phyloP scores from a whole-genome alignment of 768 basidiomycete species.

The Psilocybe cubensis region DNA sequence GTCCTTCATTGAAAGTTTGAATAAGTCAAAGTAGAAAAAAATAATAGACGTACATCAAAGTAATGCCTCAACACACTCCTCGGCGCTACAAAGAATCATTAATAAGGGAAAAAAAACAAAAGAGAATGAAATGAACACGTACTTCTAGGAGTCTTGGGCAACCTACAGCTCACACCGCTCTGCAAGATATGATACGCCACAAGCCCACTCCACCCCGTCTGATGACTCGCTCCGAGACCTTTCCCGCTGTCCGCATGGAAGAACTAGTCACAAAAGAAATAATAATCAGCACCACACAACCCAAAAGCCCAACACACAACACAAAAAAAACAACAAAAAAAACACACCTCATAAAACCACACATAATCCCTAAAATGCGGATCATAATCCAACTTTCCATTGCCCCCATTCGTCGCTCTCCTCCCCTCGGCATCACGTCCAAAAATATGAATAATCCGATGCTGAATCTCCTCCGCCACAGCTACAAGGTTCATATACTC shows the following conservation, averaged over 20 bases:
- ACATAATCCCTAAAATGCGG: constrained; percentile 97
- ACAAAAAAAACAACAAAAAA: not conserved
- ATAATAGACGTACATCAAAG: constrained; percentile 76
- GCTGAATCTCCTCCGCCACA: constrained; percentile 97
- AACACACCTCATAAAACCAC: constrained; percentile 87
- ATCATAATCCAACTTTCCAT: constrained; percentile 84
- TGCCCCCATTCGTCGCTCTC: constrained; percentile 92
- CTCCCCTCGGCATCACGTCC: constrained; percentile 87
- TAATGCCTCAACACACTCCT: constrained; percentile 88
- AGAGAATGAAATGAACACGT: constrained; percentile 34
- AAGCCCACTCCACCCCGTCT: constrained; percentile 96
- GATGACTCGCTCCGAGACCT: constrained; percentile 96
- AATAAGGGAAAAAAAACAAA: not conserved
- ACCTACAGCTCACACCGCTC: constrained; percentile 83
- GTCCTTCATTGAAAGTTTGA: constrained; percentile 49
- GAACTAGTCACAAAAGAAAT: constrained; percentile 93
- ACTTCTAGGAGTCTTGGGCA: constrained; percentile 96
- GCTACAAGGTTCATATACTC: constrained; percentile 95
- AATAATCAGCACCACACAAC: not conserved
- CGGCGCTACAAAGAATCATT: constrained; percentile 58
- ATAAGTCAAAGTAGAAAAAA: constrained; percentile 2
- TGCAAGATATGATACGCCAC: constrained; percentile 93
- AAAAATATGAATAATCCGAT: constrained; percentile 98
- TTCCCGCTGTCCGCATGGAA: constrained; percentile 94
- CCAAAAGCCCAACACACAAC: not conserved